These are phyloP conservation scores for Leishmania aethiopica DNA, from an alignment of 208 protist species.

Conservation along the genomic window DNA sequence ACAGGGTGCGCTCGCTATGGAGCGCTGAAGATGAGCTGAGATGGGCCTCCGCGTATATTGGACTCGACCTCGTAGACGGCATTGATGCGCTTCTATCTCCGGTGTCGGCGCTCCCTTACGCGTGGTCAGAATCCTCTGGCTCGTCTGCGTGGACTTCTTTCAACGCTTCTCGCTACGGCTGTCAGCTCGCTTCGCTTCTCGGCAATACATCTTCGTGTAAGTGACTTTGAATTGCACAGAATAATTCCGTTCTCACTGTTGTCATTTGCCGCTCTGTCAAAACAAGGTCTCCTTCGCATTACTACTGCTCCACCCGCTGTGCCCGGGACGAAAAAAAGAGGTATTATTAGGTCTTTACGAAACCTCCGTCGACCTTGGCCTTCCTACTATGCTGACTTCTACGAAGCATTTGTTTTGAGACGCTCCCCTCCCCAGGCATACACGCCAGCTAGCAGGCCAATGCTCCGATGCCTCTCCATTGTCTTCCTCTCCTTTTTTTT, in stretches of 20 bases:
- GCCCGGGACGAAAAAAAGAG: not conserved
- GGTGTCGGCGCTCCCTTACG: slow-evolving; percentile 10
- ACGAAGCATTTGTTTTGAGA: not conserved
- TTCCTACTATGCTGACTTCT: not conserved
- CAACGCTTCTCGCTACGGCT: slow-evolving; percentile 66
- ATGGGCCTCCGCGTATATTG: slow-evolving; percentile 41
- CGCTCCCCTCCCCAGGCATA: not conserved
- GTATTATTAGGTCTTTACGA: not conserved
- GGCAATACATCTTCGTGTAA: not conserved
- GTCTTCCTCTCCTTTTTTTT: not conserved
- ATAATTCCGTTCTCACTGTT: not conserved
- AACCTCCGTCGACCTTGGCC: not conserved
- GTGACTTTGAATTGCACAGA: not conserved
- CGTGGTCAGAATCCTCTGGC: slow-evolving; percentile 45
- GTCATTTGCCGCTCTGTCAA: not conserved
- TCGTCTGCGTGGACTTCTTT: slow-evolving; percentile 55
- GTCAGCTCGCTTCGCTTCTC: slow-evolving; percentile 41
- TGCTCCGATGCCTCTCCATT: not conserved
- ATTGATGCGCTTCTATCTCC: not conserved
- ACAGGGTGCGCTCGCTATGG: slow-evolving; percentile 32
- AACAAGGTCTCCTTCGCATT: not conserved
- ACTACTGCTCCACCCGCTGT: not conserved
- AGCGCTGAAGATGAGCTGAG: slow-evolving; percentile 63
- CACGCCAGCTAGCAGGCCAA: no score
- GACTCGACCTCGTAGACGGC: not conserved